These are phyloP conservation scores for Nakataea oryzae DNA, from an alignment of 2,329 filamentous ascomycete genomes.

Conservation along the genomic window DNA sequence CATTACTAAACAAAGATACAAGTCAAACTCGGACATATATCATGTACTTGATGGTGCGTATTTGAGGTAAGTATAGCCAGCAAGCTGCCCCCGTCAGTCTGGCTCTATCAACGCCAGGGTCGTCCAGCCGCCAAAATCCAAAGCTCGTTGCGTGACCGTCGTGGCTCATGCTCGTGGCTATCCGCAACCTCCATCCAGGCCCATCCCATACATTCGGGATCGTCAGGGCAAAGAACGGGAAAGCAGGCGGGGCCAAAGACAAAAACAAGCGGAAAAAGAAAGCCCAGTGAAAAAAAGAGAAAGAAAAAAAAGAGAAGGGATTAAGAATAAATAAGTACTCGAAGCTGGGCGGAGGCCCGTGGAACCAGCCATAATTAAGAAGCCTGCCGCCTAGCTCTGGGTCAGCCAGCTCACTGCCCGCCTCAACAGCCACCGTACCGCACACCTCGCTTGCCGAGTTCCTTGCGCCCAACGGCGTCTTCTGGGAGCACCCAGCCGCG, in stretches of 20 bases:
- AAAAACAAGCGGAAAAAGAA: too few relatives aligned
- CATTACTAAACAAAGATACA: not conserved
- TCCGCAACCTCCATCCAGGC: too few relatives aligned
- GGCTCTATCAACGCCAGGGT: not conserved
- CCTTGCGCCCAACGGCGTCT: constrained; percentile 60
- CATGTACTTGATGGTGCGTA: not conserved
- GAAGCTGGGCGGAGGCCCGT: not conserved
- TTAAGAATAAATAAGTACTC: not conserved
- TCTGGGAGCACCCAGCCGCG: constrained; percentile 70
- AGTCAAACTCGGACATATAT: not conserved
- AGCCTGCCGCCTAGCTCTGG: not conserved
- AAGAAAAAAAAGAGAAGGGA: not conserved
- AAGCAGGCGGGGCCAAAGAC: too few relatives aligned
- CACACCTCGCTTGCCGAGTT: constrained; percentile 57
- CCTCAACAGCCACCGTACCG: constrained; percentile 36
- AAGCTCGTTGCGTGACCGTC: not conserved
- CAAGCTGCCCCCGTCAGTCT: not conserved
- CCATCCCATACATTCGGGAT: too few relatives aligned
- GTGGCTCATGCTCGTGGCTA: not conserved
- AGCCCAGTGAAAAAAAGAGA: not conserved
- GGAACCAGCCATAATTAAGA: constrained; percentile 2
- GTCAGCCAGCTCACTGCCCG: too few relatives aligned
- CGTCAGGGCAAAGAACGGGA: too few relatives aligned
- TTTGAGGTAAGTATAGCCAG: not conserved
- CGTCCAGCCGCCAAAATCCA: not conserved